phyloP scores from a whole-genome alignment of 441 rosid genomes.

The Macaranga tanarius region DNA sequence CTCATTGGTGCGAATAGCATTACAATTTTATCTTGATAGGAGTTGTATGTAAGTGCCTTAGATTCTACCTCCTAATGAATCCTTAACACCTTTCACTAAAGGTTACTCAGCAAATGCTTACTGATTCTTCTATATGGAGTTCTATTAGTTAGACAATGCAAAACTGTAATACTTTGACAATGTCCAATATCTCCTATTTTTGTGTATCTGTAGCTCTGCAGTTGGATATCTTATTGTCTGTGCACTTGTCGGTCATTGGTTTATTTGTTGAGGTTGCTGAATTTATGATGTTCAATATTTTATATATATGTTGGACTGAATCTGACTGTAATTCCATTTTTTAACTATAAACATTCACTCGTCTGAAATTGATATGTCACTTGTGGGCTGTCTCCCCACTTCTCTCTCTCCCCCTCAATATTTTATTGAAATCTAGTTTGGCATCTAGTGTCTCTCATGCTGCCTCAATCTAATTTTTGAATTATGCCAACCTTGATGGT shows the following conservation, averaged over 20 bases:
- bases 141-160: background rate
- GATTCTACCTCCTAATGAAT: background rate
- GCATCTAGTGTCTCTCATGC: constrained; percentile 3
- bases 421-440: background rate
- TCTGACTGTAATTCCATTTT: background rate
- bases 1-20: no score
- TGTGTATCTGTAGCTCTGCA: background rate
- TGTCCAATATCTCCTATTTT: background rate
- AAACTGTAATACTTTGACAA: background rate
- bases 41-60: background rate
- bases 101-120: background rate
- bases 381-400: background rate
- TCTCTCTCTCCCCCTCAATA: background rate
- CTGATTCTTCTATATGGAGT: background rate
- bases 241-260: background rate
- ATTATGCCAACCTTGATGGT: background rate
- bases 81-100: background rate
- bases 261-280: background rate
- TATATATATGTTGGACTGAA: background rate
- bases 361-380: background rate
- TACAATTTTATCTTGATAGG: background rate
- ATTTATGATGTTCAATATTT: background rate
- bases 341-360: background rate
- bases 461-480: background rate
- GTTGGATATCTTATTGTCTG: background rate